Evolutionary conservation across 306 rosid genomes (phyloP).

Genomic region (Coriaria nepalensis): DNA sequence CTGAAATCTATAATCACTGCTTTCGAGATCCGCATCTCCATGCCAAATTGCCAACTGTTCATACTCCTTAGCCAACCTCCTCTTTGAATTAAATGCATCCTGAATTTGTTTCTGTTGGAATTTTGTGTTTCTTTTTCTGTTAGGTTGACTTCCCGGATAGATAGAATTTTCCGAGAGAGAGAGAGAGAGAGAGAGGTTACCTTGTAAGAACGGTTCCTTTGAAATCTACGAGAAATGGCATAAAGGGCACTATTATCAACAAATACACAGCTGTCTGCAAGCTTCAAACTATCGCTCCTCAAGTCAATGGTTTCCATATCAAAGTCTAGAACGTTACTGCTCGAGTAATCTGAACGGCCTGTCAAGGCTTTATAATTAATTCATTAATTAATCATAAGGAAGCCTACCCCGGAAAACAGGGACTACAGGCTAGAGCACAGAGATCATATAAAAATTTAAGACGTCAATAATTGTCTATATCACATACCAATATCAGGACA

Average conservation of each 20-base stretch:
- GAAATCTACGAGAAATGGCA: constrained; percentile 40
- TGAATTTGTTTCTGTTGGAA: constrained; percentile 44
- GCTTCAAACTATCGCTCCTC: constrained; percentile 31
- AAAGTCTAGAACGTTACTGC: constrained; percentile 16
- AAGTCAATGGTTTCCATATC: constrained; percentile 47
- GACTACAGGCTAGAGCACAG: too few species aligned
- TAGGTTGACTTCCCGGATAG: neutral
- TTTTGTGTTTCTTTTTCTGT: constrained; percentile 27
- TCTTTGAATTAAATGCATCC: constrained; percentile 61
- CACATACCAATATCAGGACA: constrained; percentile 14
- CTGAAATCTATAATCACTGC: constrained; percentile 8
- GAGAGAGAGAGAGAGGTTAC: constrained; percentile 24
- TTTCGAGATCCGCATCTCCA: constrained; percentile 42
- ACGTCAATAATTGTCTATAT: too few species aligned
- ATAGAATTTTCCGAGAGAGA: neutral
- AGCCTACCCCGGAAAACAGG: too few species aligned
- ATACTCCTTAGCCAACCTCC: constrained; percentile 65
- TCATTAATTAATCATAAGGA: too few species aligned
- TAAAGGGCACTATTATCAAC: constrained; percentile 39
- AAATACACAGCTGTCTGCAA: constrained; percentile 33
- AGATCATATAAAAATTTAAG: too few species aligned
- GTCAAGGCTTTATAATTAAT: constrained; percentile 8
- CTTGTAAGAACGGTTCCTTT: constrained; percentile 67
- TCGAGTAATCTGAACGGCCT: constrained; percentile 25
- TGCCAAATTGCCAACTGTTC: constrained; percentile 81